Evolutionary conservation across 139 green algal species (phyloP).

Genomic region (Diplosphaera chodatii): DNA sequence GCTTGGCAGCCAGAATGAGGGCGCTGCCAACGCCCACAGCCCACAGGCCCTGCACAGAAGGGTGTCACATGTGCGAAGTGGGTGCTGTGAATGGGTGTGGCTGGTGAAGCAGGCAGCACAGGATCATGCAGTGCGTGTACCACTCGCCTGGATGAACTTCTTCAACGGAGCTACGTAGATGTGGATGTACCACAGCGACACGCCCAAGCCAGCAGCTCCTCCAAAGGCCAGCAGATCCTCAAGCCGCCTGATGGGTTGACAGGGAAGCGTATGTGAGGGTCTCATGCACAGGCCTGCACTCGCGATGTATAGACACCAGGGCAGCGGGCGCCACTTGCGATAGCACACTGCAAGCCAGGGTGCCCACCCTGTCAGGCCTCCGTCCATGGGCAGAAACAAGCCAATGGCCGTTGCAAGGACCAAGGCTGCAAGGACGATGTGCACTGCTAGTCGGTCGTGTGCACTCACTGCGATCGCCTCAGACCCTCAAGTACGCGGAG

Average conservation of each 20-base stretch:
- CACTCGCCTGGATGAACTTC: conserved; percentile 48
- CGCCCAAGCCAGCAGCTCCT: conserved; percentile 53
- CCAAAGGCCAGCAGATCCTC: conserved; percentile 21
- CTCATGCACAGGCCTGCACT: no score
- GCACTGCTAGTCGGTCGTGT: not conserved
- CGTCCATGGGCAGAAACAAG: not conserved
- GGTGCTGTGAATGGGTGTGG: no score
- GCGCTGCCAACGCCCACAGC: not conserved
- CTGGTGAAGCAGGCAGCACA: no score
- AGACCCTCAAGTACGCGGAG: no score
- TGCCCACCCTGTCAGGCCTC: not conserved
- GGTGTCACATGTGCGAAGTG: not conserved
- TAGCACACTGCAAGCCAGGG: no score
- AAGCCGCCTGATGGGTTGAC: no score
- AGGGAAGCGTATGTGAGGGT: no score
- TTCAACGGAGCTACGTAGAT: conserved; percentile 88
- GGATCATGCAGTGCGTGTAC: not conserved
- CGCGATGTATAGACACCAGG: no score
- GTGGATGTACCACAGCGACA: conserved; percentile 79
- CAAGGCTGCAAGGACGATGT: not conserved
- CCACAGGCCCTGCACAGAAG: conserved; percentile 7
- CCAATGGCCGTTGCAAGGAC: not conserved
- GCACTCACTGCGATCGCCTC: not conserved
- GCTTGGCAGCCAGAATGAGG: not conserved
- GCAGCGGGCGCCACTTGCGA: no score